Percentiles rank a stretch among this genome's conserved stretches.
Conservation (phyloP, 2,329 filamentous ascomycete species). For the Drechmeria coniospora region DNA sequence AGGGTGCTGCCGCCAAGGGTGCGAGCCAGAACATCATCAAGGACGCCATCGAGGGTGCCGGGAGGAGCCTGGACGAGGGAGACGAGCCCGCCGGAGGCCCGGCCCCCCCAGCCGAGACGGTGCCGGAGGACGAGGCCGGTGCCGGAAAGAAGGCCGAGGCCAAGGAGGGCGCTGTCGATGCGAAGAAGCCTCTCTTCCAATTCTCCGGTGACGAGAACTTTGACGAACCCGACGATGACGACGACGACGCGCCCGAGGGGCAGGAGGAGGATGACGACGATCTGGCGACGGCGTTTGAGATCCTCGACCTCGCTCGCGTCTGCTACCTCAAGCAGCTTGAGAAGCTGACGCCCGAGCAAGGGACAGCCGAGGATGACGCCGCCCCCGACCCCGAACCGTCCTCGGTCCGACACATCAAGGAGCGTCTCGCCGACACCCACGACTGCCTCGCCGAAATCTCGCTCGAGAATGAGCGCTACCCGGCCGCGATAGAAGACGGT, state of each 20-base stretch:
- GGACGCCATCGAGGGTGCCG: too few species aligned
- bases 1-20: too few species aligned
- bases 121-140: slow-evolving; percentile 29
- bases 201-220: slow-evolving; percentile 93
- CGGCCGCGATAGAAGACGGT: slow-evolving; percentile 73
- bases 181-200: slow-evolving; percentile 70
- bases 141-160: slow-evolving; percentile 28
- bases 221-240: slow-evolving; percentile 63
- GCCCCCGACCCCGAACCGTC: slow-evolving; percentile 25
- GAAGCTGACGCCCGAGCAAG: slow-evolving; percentile 14
- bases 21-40: too few species aligned
- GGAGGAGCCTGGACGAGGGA: too few species aligned
- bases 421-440: slow-evolving; percentile 82
- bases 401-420: slow-evolving; percentile 49
- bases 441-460: slow-evolving; percentile 91
- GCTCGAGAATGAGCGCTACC: slow-evolving; percentile 89
- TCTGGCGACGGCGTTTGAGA: slow-evolving; percentile 64
- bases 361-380: slow-evolving; percentile 26
- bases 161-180: slow-evolving; percentile 15
- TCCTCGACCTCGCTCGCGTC: slow-evolving; percentile 65
- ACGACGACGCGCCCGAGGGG: too few species aligned
- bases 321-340: slow-evolving; percentile 43
- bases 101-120: slow-evolving; percentile 26
- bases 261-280: slow-evolving; percentile 54
- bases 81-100: too few species aligned